phyloP scores from a whole-genome alignment of 2,329 filamentous ascomycete species.

The Orbilia ellipsospora region DNA sequence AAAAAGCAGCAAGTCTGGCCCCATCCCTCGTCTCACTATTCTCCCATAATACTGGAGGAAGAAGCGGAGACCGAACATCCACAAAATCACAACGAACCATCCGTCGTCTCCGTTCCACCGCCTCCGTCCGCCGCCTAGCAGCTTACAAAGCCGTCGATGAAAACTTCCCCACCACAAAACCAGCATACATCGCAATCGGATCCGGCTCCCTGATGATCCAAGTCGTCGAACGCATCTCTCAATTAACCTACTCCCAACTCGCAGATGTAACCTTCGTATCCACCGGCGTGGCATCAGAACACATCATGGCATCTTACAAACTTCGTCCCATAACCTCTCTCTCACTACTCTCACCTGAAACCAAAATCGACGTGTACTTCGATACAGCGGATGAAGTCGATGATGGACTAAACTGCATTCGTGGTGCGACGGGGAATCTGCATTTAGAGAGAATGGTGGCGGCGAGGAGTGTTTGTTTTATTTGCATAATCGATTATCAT shows the following conservation, averaged over 20 bases:
- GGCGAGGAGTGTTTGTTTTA: slow-evolving; percentile 25
- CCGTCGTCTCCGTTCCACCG: slow-evolving; percentile 15
- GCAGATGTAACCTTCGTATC: slow-evolving; percentile 43
- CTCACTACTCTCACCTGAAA: slow-evolving; percentile 61
- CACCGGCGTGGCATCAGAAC: slow-evolving; percentile 41
- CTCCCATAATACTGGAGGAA: slow-evolving; percentile 12
- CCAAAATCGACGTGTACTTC: slow-evolving; percentile 85
- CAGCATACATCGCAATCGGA: slow-evolving; percentile 48
- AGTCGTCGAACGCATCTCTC: slow-evolving; percentile 33
- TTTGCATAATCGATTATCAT: slow-evolving; percentile 41
- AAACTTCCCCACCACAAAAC: slow-evolving; percentile 36
- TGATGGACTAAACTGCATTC: slow-evolving; percentile 93
- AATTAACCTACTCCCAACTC: slow-evolving; percentile 29
- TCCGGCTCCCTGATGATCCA: slow-evolving; percentile 37
- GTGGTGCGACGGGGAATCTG: slow-evolving; percentile 68
- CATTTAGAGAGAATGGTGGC: slow-evolving; percentile 45
- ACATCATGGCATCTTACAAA: slow-evolving; percentile 45
- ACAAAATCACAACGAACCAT: slow-evolving; percentile 12
- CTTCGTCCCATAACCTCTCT: slow-evolving; percentile 38
- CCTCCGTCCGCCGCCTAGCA: slow-evolving; percentile 23
- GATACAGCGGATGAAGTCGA: slow-evolving; percentile 98
- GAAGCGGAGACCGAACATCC: not conserved
- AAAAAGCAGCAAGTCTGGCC: not conserved
- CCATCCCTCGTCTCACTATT: slow-evolving; percentile 28
- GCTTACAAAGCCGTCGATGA: slow-evolving; percentile 44